Evolutionary conservation across 352 stramenopile genomes (phyloP).

Genomic region (Globisporangium mamillatum): DNA sequence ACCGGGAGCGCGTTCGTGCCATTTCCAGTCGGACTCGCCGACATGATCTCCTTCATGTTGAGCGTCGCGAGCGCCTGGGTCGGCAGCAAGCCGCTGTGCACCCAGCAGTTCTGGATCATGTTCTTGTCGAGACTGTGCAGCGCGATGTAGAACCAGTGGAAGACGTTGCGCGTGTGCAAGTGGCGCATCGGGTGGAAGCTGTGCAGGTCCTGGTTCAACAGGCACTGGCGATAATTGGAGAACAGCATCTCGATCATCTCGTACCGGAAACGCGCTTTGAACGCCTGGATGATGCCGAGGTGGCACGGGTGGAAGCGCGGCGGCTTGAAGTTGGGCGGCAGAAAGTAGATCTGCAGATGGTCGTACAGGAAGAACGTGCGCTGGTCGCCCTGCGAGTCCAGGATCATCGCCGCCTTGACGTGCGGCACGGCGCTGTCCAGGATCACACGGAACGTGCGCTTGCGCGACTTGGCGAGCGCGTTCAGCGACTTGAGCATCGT

Average conservation of each 20-base stretch:
- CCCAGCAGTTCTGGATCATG: conserved; percentile 72
- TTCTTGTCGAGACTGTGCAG: conserved; percentile 68
- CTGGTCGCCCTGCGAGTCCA: conserved; percentile 83
- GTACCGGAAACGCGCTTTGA: conserved; percentile 76
- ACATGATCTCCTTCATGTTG: conserved; percentile 59
- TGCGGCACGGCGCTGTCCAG: conserved; percentile 80
- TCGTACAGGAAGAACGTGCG: conserved; percentile 86
- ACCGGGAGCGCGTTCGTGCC: background rate
- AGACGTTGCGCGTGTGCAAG: conserved; percentile 78
- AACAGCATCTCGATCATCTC: conserved; percentile 81
- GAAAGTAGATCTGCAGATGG: conserved; percentile 76
- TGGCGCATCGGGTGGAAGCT: conserved; percentile 47
- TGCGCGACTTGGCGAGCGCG: conserved; percentile 55
- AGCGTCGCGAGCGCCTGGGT: conserved; percentile 61
- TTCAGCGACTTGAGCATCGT: conserved; percentile 81
- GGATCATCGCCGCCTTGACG: conserved; percentile 83
- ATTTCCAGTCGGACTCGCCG: conserved; percentile 6
- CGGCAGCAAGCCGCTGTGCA: conserved; percentile 67
- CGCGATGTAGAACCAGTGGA: conserved; percentile 80
- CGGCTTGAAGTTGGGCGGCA: conserved; percentile 78
- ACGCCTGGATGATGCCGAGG: conserved; percentile 70
- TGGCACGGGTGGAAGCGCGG: conserved; percentile 73
- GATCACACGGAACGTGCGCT: conserved; percentile 80
- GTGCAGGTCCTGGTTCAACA: conserved; percentile 46
- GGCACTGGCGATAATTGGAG: conserved; percentile 48